Evolutionary conservation across 176 grass and related monocot genomes (phyloP).

Genomic region (Puya raimondii): DNA sequence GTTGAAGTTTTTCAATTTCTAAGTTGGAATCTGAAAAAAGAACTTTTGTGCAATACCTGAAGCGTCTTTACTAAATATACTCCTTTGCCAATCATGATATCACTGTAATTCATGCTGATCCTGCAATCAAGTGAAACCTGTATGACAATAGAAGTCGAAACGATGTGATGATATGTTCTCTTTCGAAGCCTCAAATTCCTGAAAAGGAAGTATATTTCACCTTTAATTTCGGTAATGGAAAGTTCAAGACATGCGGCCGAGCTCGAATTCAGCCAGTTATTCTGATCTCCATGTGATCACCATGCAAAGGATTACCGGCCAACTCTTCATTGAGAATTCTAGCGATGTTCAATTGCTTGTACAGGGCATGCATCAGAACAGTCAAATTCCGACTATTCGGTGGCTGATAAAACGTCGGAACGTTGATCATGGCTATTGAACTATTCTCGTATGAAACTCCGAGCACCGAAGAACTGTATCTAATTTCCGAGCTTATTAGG

Average conservation of each 20-base stretch:
- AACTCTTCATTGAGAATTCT: constrained; percentile 28
- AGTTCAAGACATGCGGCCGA: constrained; percentile 52
- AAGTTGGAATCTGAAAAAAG: not conserved
- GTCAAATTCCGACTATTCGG: constrained; percentile 47
- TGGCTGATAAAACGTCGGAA: constrained; percentile 80
- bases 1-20: not conserved
- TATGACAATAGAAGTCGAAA: not conserved
- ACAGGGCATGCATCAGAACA: constrained; percentile 51
- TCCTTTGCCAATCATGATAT: constrained; percentile 39
- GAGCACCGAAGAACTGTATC: constrained; percentile 50
- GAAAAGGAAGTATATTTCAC: constrained; percentile 12
- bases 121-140: constrained; percentile 73
- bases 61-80: constrained; percentile 20
- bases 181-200: not conserved
- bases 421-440: constrained; percentile 45
- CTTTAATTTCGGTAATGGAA: constrained; percentile 50
- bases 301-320: constrained; percentile 18
- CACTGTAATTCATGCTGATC: constrained; percentile 58
- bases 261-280: constrained; percentile 45
- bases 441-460: constrained; percentile 45
- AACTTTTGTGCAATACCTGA: constrained; percentile 36
- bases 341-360: constrained; percentile 38
- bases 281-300: constrained; percentile 39
- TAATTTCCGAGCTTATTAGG: constrained; percentile 67
- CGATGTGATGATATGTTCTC: not conserved